Evolutionary conservation across 164 flowering plant genomes (phyloP).

Genomic region (Liriodendron chinense): DNA sequence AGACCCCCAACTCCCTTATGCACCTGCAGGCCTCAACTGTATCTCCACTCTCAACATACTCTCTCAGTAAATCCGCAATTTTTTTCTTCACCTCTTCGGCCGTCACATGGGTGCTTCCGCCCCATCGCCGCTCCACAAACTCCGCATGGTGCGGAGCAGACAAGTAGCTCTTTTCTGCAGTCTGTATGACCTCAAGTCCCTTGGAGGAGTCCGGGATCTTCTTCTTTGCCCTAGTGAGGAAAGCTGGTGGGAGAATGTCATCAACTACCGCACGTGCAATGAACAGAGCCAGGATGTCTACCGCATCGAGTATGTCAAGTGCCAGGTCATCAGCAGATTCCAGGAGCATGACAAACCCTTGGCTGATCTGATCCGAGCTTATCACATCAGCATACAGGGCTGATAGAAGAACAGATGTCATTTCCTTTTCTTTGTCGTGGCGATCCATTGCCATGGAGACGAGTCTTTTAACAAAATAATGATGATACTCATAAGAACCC

Average conservation of each 20-base stretch:
- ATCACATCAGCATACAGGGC: constrained; percentile 92
- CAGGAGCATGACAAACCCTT: constrained; percentile 85
- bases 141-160: constrained; percentile 99
- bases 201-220: constrained; percentile 67
- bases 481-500: constrained; percentile 80
- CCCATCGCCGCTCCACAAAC: constrained; percentile 89
- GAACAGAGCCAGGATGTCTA: constrained; percentile 82
- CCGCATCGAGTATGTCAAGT: constrained; percentile 88
- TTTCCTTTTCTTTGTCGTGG: constrained; percentile 97
- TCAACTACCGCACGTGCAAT: constrained; percentile 97
- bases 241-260: constrained; percentile 95
- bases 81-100: constrained; percentile 94
- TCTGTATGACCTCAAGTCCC: constrained; percentile 69
- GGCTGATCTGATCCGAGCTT: constrained; percentile 73
- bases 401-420: constrained; percentile 94
- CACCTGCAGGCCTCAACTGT: constrained; percentile 90
- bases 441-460: constrained; percentile 96
- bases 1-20: constrained; percentile 77
- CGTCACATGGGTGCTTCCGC: constrained; percentile 87
- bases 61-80: constrained; percentile 73
- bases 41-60: constrained; percentile 86
- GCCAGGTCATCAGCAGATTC: constrained; percentile 95
- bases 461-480: constrained; percentile 85
- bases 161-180: constrained; percentile 94
- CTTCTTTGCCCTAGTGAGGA: constrained; percentile 70